These are phyloP conservation scores for Colletotrichum eremochloae DNA, from an alignment of 2,329 filamentous ascomycete genomes.

Conservation along the genomic window DNA sequence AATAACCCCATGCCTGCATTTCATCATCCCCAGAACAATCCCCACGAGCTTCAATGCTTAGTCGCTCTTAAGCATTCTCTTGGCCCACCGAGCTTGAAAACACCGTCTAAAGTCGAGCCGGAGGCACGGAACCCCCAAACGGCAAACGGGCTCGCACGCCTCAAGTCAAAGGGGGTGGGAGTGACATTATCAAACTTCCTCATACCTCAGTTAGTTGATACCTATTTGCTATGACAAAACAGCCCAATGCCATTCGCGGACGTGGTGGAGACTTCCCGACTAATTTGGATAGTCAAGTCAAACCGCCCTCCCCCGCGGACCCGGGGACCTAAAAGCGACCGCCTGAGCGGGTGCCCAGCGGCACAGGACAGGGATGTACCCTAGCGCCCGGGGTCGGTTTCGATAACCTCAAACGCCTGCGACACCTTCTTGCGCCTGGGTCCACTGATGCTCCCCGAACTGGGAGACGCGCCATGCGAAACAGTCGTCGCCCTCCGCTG, in stretches of 20 bases:
- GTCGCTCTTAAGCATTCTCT: slow-evolving; percentile 20
- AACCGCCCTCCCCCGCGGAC: not conserved
- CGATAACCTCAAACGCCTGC: slow-evolving; percentile 40
- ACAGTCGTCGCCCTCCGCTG: slow-evolving; percentile 20
- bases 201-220: not conserved
- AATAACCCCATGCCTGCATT: not conserved
- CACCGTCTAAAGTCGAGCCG: slow-evolving; percentile 6
- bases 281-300: not conserved
- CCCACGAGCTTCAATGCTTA: slow-evolving; percentile 20
- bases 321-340: slow-evolving; percentile 26
- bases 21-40: not conserved
- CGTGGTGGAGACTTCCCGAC: not conserved
- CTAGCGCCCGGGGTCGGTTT: slow-evolving; percentile 30
- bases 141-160: not conserved
- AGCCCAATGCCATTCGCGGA: slow-evolving; percentile 7
- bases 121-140: not conserved
- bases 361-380: slow-evolving; percentile 23
- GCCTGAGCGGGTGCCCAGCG: slow-evolving; percentile 10
- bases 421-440: slow-evolving; percentile 33
- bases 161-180: not conserved
- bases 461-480: slow-evolving; percentile 32
- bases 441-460: slow-evolving; percentile 27
- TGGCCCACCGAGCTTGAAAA: not conserved
- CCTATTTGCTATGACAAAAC: not conserved
- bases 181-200: not conserved